Conservation (phyloP, 441 rosid species). For the Gossypium gossypioides region DNA sequence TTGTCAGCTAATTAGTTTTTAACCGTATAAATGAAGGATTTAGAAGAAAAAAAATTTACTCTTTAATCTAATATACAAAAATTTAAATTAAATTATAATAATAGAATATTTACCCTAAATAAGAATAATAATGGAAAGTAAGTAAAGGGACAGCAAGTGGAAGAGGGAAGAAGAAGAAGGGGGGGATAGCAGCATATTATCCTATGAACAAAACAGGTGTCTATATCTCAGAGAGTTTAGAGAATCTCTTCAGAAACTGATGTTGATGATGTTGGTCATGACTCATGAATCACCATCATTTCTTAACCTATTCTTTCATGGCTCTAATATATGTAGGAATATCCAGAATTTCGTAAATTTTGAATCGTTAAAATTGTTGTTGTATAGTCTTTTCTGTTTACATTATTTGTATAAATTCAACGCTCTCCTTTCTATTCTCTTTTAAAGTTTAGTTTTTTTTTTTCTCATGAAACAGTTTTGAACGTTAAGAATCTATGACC, state of each 20-base stretch:
- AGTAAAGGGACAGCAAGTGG: not conserved
- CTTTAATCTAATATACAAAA: too few relatives aligned
- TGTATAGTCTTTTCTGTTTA: rapidly evolving
- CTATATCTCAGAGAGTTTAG: not conserved
- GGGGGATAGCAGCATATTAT: not conserved
- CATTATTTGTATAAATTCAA: rapidly evolving
- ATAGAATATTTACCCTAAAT: not conserved
- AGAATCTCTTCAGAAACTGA: not conserved
- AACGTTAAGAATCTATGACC: rapidly evolving
- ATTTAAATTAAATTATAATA: too few relatives aligned
- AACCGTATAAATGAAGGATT: rapidly evolving
- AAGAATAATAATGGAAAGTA: not conserved
- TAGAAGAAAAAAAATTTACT: too few relatives aligned
- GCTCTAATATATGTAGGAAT: not conserved
- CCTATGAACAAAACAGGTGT: constrained; percentile 17
- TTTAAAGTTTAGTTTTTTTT: too few relatives aligned
- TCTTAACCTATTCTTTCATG: not conserved
- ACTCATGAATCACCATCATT: not conserved
- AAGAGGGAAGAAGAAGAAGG: not conserved
- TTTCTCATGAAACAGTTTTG: too few relatives aligned
- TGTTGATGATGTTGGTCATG: not conserved
- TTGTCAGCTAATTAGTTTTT: too few relatives aligned
- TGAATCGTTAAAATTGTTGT: rapidly evolving
- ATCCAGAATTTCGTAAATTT: too few relatives aligned
- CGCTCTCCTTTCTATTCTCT: too few relatives aligned